Evolutionary conservation across 78 protist species (phyloP), one percentile per base, ranked within the genome.

Genomic region (Emiliania huxleyi): DNA sequence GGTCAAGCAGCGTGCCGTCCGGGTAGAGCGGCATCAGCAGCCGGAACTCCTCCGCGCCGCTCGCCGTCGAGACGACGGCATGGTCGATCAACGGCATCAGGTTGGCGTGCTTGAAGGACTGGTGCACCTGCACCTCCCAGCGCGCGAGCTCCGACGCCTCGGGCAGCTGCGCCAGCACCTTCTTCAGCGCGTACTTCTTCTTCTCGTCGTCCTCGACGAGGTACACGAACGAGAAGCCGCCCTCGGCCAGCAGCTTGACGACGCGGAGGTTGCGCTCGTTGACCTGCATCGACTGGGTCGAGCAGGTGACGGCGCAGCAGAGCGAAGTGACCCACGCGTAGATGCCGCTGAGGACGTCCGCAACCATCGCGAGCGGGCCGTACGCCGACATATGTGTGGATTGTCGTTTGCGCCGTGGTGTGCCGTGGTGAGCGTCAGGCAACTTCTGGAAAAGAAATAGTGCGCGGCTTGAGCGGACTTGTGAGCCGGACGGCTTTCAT

Each of bases 221-320:
- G 48, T 38, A 87, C 19, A 87, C 91, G 77, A 37, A 52, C 19
- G 49, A 22, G 48, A 55, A 87, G 35, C 91, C 91, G 49, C 91
- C 91, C 91, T 87, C 91, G 19, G 73, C 91, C 23, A 87, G 71
- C 71, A 35, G 77, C 48, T 25, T 8, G 38, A 52, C 44, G 40
- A 38, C 19, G 35, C 19, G 0, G 71, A 48, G 43, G 46, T 1
- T 73, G 83, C 83, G 83, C 43, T 35, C 42, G 43, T 73, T 73
- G 33, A 73, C 42, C 37, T 29, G 8, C 33, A 73, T 8, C 42
- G 43, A 2, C 33, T 3, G 19, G 83, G 83, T 73, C 15, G 83
- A 18, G 83, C 83, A 73, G 22, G 44, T 35, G 44, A 73, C 83
- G 33, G 83, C 3, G 42, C 83, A 73, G 83, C 83, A 73, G 43